A percentile compares a stretch with the other conserved stretches of the same genome.
These are phyloP conservation scores for Eucalyptus camaldulensis DNA, from an alignment of 345 rosid genomes.

Conservation along the genomic window DNA sequence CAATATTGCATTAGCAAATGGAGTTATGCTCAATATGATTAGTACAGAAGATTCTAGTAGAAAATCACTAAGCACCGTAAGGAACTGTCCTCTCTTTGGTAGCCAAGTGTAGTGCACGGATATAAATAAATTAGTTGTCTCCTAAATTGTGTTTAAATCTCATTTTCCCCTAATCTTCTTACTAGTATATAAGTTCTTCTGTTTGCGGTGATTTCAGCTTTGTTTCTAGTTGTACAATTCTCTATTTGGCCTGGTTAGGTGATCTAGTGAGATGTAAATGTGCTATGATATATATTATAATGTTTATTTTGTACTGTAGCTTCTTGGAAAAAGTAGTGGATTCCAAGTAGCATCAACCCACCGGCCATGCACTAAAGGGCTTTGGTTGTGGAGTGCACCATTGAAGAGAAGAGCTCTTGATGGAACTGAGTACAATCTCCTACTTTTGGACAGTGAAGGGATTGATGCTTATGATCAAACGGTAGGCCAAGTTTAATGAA, in stretches of 20 bases:
- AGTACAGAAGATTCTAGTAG: not conserved
- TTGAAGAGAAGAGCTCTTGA: slow-evolving; percentile 85
- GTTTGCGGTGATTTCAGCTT: not conserved
- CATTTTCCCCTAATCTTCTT: not conserved
- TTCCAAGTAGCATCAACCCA: slow-evolving; percentile 98
- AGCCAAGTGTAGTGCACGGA: not conserved
- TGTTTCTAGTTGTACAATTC: not conserved
- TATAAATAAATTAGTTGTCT: not conserved
- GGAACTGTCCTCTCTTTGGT: not conserved
- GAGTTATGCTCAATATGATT: not conserved
- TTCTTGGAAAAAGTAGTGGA: slow-evolving; percentile 96
- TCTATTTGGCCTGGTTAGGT: not conserved
- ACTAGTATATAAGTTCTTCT: not conserved
- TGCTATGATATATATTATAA: not conserved
- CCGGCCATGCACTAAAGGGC: slow-evolving; percentile 95
- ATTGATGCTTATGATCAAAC: slow-evolving; percentile 98
- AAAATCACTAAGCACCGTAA: not conserved
- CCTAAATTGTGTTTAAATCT: not conserved
- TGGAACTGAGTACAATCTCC: slow-evolving; percentile 84
- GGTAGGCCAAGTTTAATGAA: slow-evolving; percentile 23
- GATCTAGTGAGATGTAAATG: not conserved
- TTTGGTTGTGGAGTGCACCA: slow-evolving; percentile 99
- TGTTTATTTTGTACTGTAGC: slow-evolving; percentile 28
- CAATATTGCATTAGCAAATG: not conserved
- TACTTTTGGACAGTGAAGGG: slow-evolving; percentile 92